Evolutionary conservation across 2,329 filamentous ascomycete species (phyloP), one percentile per base, ranked within the genome.

Genomic region (Talaromyces amestolkiae): DNA sequence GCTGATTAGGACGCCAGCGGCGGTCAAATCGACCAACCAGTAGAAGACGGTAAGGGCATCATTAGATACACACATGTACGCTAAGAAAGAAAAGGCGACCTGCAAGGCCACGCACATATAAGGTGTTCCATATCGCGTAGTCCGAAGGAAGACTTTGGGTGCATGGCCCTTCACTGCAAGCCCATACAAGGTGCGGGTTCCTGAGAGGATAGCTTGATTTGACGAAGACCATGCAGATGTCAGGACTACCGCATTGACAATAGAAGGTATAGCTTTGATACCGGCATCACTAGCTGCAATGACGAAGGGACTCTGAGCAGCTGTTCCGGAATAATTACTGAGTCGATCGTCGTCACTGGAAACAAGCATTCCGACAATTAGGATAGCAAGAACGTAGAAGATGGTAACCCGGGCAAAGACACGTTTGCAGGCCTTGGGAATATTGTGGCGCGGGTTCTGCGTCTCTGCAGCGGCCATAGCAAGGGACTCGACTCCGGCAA

Each of bases 401-500:
- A 68, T 45, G 13, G 62, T 63, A 3, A 68, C 39, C 24, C 67
- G 61, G 39, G 58, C 53, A 37, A 68, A 68, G 10, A 65, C 64
- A n/a, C 66, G 61, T 39, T 66, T 67, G 60, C 66, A 67, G 24
- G 67, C 67, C 31, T 59, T 62, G 41, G 67, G 67, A 24, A 68
- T 64, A 47, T 61, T 68, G 41, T 64, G 56, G n/a, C 66, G 67
- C 17, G 67, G 67, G 13, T 68, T 68, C 15, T 60, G 39, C 17
- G 89, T 89, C 79, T 94, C 91, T 67, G 90, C 91, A 4, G 91
- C 91, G n/a, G 89, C 89, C 58, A 94, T 87, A 68, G 88, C 91
- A 9, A 92, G 90, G 17, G 92, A 84, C 78, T 93, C 91, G 2
- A 89, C 87, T 49, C 91, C 91, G 75, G 76, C 74, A 60, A 78